Evolutionary conservation across 257 asterid genomes (phyloP), one percentile per base, ranked within the genome.

Genomic region (Eustoma russellianum): DNA sequence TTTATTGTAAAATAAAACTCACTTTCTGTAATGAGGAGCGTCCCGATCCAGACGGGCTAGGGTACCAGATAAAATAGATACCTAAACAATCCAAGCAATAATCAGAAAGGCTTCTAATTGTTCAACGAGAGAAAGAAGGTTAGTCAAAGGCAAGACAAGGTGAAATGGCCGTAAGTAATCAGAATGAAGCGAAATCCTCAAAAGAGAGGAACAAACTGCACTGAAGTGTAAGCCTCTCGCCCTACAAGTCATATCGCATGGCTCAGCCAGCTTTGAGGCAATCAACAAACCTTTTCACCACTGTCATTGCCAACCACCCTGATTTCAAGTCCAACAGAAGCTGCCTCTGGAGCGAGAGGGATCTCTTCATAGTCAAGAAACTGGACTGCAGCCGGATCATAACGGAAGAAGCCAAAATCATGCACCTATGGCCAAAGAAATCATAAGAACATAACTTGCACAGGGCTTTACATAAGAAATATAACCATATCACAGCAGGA

Each of bases 271-370:
- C 46, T 24, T 33, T 0, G 53, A 38, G 17, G 38, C 43, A 3
- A 46, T 35, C 40, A 6, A 16, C 71, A 61, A 78, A 85, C 99
- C 99, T 92, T 92, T 75, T 92, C 99, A 62, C 99, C 99, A 76
- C 99, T 92, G 67, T 92, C 99, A 72, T 92, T 92, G 24, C 99
- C 99, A 11, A 92, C 99, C 63, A 92, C 99, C 83, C 99, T 81
- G 63, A 92, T 88, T 66, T 92, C 99, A 52, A 88, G 89, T 62
- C 99, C 99, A 46, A 92, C 99, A 47, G 85, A 81, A 60, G 99
- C 97, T 63, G 90, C 95, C 74, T 88, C 97, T 5, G 97, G 97
- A 58, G 95, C 86, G 57, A 92, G 97, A 63, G 93, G 93, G 59
- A 92, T 88, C 72, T 92, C 97, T 60, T 92, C 99, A 46, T 92